Percentiles rank a stretch among this genome's conserved stretches.
Evolutionary conservation across 768 basidiomycete species (phyloP).

Genomic region (Paxillus involutus): DNA sequence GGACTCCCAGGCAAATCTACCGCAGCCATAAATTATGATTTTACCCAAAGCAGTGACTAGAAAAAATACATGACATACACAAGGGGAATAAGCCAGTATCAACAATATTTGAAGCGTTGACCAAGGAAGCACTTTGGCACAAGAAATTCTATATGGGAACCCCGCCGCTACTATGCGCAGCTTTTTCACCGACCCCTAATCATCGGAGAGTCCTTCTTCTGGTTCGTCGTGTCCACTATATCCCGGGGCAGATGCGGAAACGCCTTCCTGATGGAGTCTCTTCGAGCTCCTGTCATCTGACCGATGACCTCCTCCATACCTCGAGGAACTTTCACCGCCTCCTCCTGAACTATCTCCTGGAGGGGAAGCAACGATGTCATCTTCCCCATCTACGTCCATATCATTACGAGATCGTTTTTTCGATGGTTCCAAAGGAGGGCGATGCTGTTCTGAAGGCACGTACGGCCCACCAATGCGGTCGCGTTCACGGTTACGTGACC

Average conservation of each 20-base stretch:
- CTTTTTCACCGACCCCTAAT: constrained; percentile 29
- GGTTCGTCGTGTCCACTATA: constrained; percentile 31
- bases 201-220: constrained; percentile 31
- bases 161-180: constrained; percentile 5
- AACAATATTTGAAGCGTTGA: constrained; percentile 14
- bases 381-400: constrained; percentile 61
- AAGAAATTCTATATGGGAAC: constrained; percentile 35
- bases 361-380: constrained; percentile 41
- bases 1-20: constrained; percentile 10
- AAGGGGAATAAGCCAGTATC: constrained; percentile 5
- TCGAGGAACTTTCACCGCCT: constrained; percentile 28
- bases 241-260: constrained; percentile 21
- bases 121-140: constrained; percentile 25
- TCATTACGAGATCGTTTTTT: constrained; percentile 63
- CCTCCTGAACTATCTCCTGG: constrained; percentile 27
- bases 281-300: constrained; percentile 56
- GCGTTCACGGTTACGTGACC: constrained; percentile 36
- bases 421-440: constrained; percentile 40
- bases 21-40: constrained; percentile 17
- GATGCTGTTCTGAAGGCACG: constrained; percentile 36
- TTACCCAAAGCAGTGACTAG: constrained; percentile 14
- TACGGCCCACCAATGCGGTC: constrained; percentile 38
- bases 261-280: constrained; percentile 55
- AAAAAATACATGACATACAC: constrained; percentile 17
- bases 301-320: constrained; percentile 38